Conservation (phyloP, 1,139 yeast genomes). For the Suhomyces bolitotheri region DNA sequence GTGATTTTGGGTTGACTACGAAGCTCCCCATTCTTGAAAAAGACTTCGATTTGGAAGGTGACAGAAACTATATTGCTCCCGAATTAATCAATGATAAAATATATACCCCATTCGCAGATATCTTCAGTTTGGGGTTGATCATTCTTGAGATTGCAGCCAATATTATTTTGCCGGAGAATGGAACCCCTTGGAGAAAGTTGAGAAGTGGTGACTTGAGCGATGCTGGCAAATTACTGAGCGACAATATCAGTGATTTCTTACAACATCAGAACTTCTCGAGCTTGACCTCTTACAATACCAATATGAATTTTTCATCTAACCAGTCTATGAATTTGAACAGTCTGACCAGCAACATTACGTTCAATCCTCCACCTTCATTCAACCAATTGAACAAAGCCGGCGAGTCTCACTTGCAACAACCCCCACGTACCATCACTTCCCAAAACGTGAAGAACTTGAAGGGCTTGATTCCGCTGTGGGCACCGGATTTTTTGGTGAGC, state of each 20-base stretch:
- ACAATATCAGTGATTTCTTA: conserved; percentile 48
- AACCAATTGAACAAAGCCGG: conserved; percentile 3
- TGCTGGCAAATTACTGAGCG: conserved; percentile 80
- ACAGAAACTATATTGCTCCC: conserved; percentile 96
- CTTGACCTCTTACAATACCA: conserved; percentile 34
- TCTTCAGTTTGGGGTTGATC: conserved; percentile 87
- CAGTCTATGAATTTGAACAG: conserved; percentile 12
- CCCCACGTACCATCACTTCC: conserved; percentile 8
- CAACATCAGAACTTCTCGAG: conserved; percentile 42
- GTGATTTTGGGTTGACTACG: conserved; percentile 70
- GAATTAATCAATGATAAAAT: conserved; percentile 81
- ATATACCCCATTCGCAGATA: conserved; percentile 91
- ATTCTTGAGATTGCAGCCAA: conserved; percentile 96
- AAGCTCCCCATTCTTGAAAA: conserved; percentile 55
- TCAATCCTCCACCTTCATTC: conserved; percentile 16
- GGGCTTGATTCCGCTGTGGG: conserved; percentile 66
- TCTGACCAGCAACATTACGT: conserved; percentile 10
- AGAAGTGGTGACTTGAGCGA: conserved; percentile 95
- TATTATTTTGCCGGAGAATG: conserved; percentile 92
- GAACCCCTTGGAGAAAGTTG: conserved; percentile 94
- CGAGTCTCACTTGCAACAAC: conserved; percentile 8
- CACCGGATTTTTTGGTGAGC: conserved; percentile 78
- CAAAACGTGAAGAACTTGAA: conserved; percentile 17
- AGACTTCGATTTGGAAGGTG: conserved; percentile 90
- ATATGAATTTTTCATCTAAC: conserved; percentile 14